Evolutionary conservation across 805 yeast species (phyloP).

Genomic region (Danielia reshetovae): DNA sequence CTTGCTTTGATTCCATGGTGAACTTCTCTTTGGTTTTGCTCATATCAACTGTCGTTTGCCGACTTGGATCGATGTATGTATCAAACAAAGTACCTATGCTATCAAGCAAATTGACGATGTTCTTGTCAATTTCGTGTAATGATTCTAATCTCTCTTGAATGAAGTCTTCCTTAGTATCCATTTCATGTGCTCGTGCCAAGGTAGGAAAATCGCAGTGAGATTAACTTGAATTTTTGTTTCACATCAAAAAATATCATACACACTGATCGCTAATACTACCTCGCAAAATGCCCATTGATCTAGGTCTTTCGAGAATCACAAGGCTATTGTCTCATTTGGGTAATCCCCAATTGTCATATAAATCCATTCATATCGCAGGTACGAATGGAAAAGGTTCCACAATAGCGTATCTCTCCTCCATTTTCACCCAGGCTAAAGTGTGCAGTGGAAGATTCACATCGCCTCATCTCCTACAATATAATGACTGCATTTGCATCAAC

Average conservation of each 20-base stretch:
- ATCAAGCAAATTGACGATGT: constrained; percentile 48
- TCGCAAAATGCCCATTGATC: constrained; percentile 32
- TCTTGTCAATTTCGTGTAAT: constrained; percentile 48
- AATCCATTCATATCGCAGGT: constrained; percentile 89
- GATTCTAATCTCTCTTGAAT: constrained; percentile 51
- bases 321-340: constrained; percentile 45
- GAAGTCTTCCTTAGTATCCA: constrained; percentile 17
- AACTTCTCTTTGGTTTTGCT: constrained; percentile 36
- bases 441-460: constrained; percentile 80
- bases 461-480: constrained; percentile 72
- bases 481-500: constrained; percentile 73
- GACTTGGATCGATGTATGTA: constrained; percentile 32
- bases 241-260: too few species aligned
- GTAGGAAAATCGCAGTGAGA: too few species aligned
- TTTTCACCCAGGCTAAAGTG: constrained; percentile 46
- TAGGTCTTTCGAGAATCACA: constrained; percentile 33
- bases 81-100: constrained; percentile 45
- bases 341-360: constrained; percentile 61
- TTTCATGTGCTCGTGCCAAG: too few species aligned
- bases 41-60: constrained; percentile 18
- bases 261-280: too few species aligned
- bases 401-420: constrained; percentile 72
- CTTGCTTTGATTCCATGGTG: constrained; percentile 39
- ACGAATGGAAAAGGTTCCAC: constrained; percentile 97
- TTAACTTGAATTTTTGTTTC: too few species aligned